These are phyloP conservation scores for Odonthalia washingtoniensis DNA, from an alignment of 31 red algal species.

Conservation along the genomic window DNA sequence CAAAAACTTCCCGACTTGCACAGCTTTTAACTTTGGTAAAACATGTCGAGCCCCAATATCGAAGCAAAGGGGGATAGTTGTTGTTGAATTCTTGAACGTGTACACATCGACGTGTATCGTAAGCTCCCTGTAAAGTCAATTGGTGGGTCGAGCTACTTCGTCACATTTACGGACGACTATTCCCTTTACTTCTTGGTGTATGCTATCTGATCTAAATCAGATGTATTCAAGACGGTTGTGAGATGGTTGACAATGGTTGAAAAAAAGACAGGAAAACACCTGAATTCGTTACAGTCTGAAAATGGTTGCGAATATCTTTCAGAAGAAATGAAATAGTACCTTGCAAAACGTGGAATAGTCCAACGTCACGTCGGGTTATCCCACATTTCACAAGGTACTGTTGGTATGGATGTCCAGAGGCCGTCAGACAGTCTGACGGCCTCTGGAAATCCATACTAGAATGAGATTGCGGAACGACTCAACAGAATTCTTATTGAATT, in stretches of 20 bases:
- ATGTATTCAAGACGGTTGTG: conserved; percentile 9
- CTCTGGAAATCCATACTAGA: conserved; percentile 41
- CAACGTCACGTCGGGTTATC: too few relatives aligned
- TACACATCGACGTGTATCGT: conserved; percentile 37
- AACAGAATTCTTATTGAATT: conserved; percentile 50
- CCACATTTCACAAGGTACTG: too few relatives aligned
- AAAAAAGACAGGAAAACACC: not conserved
- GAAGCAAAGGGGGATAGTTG: conserved; percentile 23
- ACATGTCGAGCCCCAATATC: conserved; percentile 23
- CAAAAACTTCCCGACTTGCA: conserved; percentile 2
- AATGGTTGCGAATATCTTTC: conserved; percentile 38
- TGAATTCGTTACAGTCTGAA: conserved; percentile 24
- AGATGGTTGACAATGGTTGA: conserved; percentile 17
- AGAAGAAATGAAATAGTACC: not conserved
- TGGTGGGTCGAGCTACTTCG: conserved; percentile 38
- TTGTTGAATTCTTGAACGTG: not conserved
- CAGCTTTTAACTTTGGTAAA: conserved; percentile 19
- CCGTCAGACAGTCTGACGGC: too few relatives aligned
- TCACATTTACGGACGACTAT: conserved; percentile 47
- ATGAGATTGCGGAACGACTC: conserved; percentile 46
- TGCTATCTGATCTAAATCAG: conserved; percentile 13
- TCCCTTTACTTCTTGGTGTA: conserved; percentile 24
- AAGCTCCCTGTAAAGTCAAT: conserved; percentile 9
- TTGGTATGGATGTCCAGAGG: too few relatives aligned
- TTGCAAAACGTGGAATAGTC: not conserved